Evolutionary conservation across 495 filamentous ascomycete species (phyloP).

Genomic region (Tuber brumale): DNA sequence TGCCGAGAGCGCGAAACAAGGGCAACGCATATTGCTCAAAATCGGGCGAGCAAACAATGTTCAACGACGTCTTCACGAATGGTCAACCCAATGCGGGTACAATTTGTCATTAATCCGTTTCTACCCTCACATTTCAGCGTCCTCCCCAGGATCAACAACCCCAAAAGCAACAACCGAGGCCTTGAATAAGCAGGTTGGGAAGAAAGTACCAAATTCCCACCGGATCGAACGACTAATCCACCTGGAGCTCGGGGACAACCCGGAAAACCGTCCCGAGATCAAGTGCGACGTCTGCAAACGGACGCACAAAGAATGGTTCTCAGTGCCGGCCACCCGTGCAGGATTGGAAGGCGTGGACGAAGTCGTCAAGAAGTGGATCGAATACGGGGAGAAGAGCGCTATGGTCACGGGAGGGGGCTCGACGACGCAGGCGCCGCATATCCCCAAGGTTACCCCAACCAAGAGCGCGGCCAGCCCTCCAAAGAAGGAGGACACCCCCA

Average conservation of each 20-base stretch:
- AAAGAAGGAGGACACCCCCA: background rate
- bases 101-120: conserved; percentile 78
- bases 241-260: conserved; percentile 59
- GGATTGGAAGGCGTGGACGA: conserved; percentile 73
- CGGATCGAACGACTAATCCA: conserved; percentile 89
- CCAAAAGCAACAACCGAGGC: conserved; percentile 25
- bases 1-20: conserved; percentile 58
- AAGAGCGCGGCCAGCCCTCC: background rate
- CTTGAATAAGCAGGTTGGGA: conserved; percentile 17
- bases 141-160: conserved; percentile 25
- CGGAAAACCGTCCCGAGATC: conserved; percentile 58
- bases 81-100: conserved; percentile 86
- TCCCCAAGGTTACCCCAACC: conserved; percentile 4
- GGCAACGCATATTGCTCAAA: conserved; percentile 75
- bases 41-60: conserved; percentile 90
- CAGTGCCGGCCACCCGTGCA: conserved; percentile 66
- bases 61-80: conserved; percentile 82
- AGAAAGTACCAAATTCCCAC: conserved; percentile 79
- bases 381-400: conserved; percentile 58
- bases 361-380: conserved; percentile 76
- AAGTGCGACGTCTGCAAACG: conserved; percentile 73
- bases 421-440: background rate
- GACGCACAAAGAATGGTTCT: conserved; percentile 94
- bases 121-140: conserved; percentile 67
- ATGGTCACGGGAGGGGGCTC: conserved; percentile 10